These are phyloP conservation scores for Sutorius australiensis DNA, from an alignment of 768 basidiomycete genomes.

Conservation along the genomic window DNA sequence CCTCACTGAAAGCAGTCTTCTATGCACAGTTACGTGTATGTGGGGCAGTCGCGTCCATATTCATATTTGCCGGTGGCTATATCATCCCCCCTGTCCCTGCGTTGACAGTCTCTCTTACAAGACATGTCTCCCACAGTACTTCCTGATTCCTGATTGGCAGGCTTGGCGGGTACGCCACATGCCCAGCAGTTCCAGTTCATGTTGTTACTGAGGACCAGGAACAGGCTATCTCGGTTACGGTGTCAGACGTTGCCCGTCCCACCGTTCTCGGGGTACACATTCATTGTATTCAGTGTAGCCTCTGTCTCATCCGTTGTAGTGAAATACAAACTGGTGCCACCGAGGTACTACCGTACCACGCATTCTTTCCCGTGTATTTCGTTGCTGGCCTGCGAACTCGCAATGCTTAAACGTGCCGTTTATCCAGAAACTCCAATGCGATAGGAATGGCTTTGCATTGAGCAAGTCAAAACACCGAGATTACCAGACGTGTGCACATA, in stretches of 20 bases:
- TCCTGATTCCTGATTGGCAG: slow-evolving; percentile 3
- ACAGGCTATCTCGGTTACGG: not conserved
- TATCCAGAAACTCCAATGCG: not conserved
- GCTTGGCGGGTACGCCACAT: not conserved
- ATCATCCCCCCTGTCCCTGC: not conserved
- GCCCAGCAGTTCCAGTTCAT: not conserved
- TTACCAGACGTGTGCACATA: not conserved
- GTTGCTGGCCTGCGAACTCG: not conserved
- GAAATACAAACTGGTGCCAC: slow-evolving; percentile 1
- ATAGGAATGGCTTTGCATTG: not conserved
- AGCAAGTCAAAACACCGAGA: not conserved
- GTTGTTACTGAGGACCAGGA: not conserved
- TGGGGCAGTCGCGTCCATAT: slow-evolving; percentile 1
- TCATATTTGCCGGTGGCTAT: not conserved
- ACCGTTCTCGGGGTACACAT: not conserved
- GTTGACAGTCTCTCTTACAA: not conserved
- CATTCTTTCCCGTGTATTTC: slow-evolving; percentile 1
- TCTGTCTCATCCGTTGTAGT: slow-evolving; percentile 1
- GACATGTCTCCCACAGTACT: not conserved
- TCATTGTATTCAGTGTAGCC: not conserved
- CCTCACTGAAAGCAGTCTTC: not conserved
- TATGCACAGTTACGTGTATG: not conserved
- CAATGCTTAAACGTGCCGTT: not conserved
- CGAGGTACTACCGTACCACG: not conserved
- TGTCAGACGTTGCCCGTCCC: not conserved